Conservation (phyloP, 2,329 filamentous ascomycete species). For the Penicillium sp. region DNA sequence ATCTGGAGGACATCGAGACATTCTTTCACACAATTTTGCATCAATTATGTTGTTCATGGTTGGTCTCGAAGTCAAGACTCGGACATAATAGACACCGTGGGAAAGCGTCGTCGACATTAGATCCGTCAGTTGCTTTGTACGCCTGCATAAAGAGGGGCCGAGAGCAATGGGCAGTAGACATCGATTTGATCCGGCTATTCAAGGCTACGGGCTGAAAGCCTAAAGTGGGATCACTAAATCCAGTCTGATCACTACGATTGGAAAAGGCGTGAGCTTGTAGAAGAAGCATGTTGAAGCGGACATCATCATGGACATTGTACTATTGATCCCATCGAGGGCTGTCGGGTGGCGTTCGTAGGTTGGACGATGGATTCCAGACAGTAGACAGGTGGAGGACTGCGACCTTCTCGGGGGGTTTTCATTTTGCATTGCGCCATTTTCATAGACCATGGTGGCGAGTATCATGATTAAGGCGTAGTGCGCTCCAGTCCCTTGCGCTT, state of each 20-base stretch:
- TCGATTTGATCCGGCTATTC: constrained; percentile 8
- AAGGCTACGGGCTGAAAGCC: constrained; percentile 10
- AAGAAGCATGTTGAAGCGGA: not conserved
- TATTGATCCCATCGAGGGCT: not conserved
- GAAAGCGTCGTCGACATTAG: no score
- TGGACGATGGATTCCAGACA: not conserved
- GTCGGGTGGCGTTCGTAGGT: not conserved
- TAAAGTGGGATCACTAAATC: not conserved
- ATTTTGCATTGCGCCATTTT: not conserved
- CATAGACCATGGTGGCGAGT: not conserved
- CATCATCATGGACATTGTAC: constrained; percentile 1
- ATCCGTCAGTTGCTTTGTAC: no score
- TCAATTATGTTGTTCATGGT: no score
- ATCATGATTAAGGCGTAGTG: not conserved
- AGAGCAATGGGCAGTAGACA: no score
- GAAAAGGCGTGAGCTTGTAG: not conserved
- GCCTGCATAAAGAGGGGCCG: no score
- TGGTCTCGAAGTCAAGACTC: no score
- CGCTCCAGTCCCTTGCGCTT: not conserved
- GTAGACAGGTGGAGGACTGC: not conserved
- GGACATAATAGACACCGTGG: no score
- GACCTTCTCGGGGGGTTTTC: not conserved
- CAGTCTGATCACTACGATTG: not conserved
- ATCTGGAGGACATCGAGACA: no score
- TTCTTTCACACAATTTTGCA: no score